Evolutionary conservation across 2,329 filamentous ascomycete genomes (phyloP), one percentile per base, ranked within the genome.

Genomic region (Nemania sp.): DNA sequence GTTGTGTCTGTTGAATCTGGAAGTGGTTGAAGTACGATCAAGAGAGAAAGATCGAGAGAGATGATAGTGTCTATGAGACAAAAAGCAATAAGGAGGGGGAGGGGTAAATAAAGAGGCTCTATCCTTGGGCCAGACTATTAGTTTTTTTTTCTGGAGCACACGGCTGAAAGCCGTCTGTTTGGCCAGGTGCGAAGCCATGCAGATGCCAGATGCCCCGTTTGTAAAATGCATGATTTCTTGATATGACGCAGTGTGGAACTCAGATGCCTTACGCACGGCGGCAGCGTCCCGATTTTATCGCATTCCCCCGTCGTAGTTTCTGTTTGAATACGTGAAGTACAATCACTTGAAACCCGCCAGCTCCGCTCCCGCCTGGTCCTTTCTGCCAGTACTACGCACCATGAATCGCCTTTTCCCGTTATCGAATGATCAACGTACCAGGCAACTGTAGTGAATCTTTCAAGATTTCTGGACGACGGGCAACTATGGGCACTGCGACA

Each of bases 181-280:
- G 34, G 22, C 22, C 34, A 30, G 43, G 30, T 30, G 30, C 42
- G 41, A 34, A 11, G 19, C 33, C 20, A 7, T 37, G 43, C 48
- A 36, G 22, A 28, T 50, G 22, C 40, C 19, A 33, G 20, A 42
- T 22, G 52, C 41, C 42, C 41, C 36, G 37, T 50, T 23, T 11
- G 12, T 33, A 41, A 22, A 39, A 42, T n/a, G 12, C 19, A 39
- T 17, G 20, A 19, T 33, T 5, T 40, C 22, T 30, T 24, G 47
- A 12, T 54, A 56, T 49, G 41, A 42, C 43, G 43, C 54, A 45
- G 33, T 11, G 42, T 46, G 41, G 45, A 47, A 54, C 23, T 9
- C 41, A 19, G 11, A 30, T 22, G 40, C 30, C 14, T n/a, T n/a
- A 34, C 20, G 19, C 37, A 24, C 22, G 14, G 24, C 34, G 19